Evolutionary conservation across 2,329 filamentous ascomycete species (phyloP).

Genomic region (Apiospora arundinis): DNA sequence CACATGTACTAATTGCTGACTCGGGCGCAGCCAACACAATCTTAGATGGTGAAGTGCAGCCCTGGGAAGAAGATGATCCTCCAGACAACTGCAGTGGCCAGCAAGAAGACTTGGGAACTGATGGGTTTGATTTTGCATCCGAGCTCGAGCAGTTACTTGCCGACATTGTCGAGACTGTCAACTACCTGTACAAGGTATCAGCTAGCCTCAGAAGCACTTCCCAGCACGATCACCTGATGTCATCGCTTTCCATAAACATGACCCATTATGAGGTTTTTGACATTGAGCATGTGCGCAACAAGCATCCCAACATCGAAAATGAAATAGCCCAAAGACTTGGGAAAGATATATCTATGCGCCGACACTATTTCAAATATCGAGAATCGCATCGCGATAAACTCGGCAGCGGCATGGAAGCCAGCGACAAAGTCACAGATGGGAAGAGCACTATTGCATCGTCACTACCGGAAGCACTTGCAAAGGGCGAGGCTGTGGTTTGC

Average conservation of each 20-base stretch:
- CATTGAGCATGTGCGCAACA: slow-evolving; percentile 38
- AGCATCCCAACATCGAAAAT: slow-evolving; percentile 33
- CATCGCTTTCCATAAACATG: slow-evolving; percentile 28
- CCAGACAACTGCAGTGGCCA: neutral
- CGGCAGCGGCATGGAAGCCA: slow-evolving; percentile 30
- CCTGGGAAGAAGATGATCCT: neutral
- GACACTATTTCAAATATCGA: slow-evolving; percentile 46
- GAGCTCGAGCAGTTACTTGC: slow-evolving; percentile 30
- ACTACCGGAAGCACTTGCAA: neutral
- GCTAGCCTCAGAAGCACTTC: slow-evolving; percentile 45
- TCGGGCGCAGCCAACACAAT: neutral
- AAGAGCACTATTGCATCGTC: neutral
- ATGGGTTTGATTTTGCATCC: slow-evolving; percentile 23
- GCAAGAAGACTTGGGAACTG: neutral
- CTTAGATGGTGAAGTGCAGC: neutral
- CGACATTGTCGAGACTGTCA: slow-evolving; percentile 36
- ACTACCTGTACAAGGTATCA: slow-evolving; percentile 43
- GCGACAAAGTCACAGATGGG: slow-evolving; percentile 26
- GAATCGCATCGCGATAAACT: slow-evolving; percentile 44
- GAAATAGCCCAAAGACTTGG: slow-evolving; percentile 37
- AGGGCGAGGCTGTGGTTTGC: neutral
- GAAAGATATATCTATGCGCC: slow-evolving; percentile 41
- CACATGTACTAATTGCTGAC: neutral
- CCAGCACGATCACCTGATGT: slow-evolving; percentile 41
- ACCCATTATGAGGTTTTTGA: slow-evolving; percentile 37